Percentiles rank a stretch among this genome's conserved stretches.
phyloP scores from a whole-genome alignment of 1,139 yeast species.

The Blastobotrys serpentis region DNA sequence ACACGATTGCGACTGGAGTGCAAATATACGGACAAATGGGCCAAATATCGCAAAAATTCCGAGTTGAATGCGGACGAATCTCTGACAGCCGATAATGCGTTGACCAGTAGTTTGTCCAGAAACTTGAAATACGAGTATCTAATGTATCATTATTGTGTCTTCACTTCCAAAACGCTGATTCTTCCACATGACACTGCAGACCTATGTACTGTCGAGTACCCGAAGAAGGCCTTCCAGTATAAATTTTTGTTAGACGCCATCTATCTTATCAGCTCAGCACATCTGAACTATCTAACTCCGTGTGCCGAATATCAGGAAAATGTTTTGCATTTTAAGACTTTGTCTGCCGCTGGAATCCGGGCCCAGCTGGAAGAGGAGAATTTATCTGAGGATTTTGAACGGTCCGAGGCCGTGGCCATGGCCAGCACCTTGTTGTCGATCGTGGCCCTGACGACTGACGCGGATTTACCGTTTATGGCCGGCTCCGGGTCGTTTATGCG shows the following conservation, averaged over 20 bases:
- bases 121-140: neutral
- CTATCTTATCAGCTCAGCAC: neutral
- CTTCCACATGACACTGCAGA: neutral
- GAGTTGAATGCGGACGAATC: too few relatives aligned
- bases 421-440: neutral
- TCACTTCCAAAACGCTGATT: constrained; percentile 1
- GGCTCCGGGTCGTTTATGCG: neutral
- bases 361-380: neutral
- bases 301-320: constrained; percentile 2
- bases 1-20: neutral
- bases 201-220: neutral
- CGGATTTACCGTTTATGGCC: neutral
- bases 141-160: constrained; percentile 2
- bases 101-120: too few relatives aligned
- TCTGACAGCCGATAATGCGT: too few relatives aligned
- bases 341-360: neutral
- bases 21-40: neutral
- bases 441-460: neutral
- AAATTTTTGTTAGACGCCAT: constrained; percentile 4
- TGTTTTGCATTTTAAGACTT: neutral
- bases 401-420: constrained; percentile 5
- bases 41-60: neutral
- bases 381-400: neutral
- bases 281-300: constrained; percentile 7
- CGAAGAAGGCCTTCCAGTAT: neutral